Percentiles rank a stretch among this genome's conserved stretches.
Conservation (phyloP, 306 rosid species). For the Carpinus fangiana region DNA sequence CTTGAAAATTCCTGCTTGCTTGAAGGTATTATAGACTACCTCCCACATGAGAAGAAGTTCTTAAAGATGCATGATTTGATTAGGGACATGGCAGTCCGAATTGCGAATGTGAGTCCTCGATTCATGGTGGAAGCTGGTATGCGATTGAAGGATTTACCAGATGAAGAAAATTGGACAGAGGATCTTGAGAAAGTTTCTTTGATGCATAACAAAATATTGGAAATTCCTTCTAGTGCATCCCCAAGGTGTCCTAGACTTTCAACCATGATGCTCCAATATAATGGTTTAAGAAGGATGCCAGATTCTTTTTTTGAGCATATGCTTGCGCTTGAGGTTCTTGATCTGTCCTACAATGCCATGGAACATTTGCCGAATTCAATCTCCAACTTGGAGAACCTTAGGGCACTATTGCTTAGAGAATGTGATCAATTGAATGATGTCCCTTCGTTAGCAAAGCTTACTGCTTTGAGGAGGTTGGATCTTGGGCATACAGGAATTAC, state of each 20-base stretch:
- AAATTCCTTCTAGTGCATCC: background rate
- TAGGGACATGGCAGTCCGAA: conserved; percentile 22
- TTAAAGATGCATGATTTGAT: conserved; percentile 26
- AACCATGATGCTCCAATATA: conserved; percentile 3
- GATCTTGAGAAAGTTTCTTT: conserved; percentile 21
- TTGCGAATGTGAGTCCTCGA: background rate
- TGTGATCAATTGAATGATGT: conserved; percentile 4
- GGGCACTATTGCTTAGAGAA: conserved; percentile 1
- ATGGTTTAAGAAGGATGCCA: background rate
- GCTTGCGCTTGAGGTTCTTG: conserved; percentile 20
- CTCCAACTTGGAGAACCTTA: conserved; percentile 17
- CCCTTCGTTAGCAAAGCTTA: conserved; percentile 16
- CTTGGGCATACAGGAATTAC: background rate
- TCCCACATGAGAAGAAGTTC: background rate
- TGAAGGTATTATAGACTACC: background rate
- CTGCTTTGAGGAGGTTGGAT: conserved; percentile 17
- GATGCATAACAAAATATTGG: conserved; percentile 17
- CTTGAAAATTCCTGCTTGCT: conserved; percentile 20
- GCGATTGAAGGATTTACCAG: conserved; percentile 14
- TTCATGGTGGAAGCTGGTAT: conserved; percentile 18
- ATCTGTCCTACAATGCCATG: conserved; percentile 15
- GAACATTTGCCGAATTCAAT: conserved; percentile 20
- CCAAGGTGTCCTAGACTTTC: conserved; percentile 28
- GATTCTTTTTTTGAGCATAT: conserved; percentile 16
- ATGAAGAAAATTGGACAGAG: conserved; percentile 15